A percentile compares a stretch with the other conserved stretches of the same genome.
Conservation (phyloP, 2,329 filamentous ascomycete species). For the Bipolaris sorokiniana region DNA sequence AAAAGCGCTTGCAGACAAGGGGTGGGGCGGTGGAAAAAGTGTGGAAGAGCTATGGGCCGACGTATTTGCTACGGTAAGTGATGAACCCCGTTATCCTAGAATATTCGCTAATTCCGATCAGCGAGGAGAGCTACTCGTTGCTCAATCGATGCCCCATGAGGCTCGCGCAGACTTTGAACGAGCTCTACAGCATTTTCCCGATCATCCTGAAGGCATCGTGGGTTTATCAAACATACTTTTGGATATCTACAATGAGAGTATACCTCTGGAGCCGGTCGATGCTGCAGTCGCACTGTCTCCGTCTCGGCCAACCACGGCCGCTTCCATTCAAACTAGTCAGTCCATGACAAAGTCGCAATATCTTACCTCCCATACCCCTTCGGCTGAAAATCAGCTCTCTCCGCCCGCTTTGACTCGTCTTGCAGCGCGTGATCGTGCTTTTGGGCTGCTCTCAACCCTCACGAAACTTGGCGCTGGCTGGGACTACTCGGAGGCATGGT, state of each 20-base stretch:
- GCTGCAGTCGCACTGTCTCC: slow-evolving; percentile 22
- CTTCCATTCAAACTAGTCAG: slow-evolving; percentile 10
- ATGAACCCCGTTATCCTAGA: too few relatives aligned
- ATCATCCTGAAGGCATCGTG: slow-evolving; percentile 81
- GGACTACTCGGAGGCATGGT: slow-evolving; percentile 95
- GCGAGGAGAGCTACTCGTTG: slow-evolving; percentile 71
- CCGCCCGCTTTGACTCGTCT: slow-evolving; percentile 79
- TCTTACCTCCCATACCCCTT: slow-evolving; percentile 59
- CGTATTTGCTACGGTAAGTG: slow-evolving; percentile 76
- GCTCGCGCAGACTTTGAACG: slow-evolving; percentile 82
- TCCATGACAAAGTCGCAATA: slow-evolving; percentile 41
- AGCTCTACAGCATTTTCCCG: slow-evolving; percentile 76
- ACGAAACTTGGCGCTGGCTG: slow-evolving; percentile 87
- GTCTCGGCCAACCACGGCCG: slow-evolving; percentile 12
- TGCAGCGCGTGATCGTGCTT: slow-evolving; percentile 88
- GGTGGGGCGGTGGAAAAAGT: slow-evolving; percentile 82
- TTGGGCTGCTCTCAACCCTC: slow-evolving; percentile 77
- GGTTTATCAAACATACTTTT: slow-evolving; percentile 84
- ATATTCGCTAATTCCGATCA: slow-evolving; percentile 42
- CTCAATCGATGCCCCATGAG: slow-evolving; percentile 67
- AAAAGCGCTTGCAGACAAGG: slow-evolving; percentile 66
- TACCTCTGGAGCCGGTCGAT: slow-evolving; percentile 64
- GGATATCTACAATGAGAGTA: slow-evolving; percentile 75
- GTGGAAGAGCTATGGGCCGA: slow-evolving; percentile 86
- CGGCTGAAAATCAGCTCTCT: slow-evolving; percentile 52